Evolutionary conservation across 2,329 filamentous ascomycete species (phyloP).

Genomic region (Epichloe uncinata): DNA sequence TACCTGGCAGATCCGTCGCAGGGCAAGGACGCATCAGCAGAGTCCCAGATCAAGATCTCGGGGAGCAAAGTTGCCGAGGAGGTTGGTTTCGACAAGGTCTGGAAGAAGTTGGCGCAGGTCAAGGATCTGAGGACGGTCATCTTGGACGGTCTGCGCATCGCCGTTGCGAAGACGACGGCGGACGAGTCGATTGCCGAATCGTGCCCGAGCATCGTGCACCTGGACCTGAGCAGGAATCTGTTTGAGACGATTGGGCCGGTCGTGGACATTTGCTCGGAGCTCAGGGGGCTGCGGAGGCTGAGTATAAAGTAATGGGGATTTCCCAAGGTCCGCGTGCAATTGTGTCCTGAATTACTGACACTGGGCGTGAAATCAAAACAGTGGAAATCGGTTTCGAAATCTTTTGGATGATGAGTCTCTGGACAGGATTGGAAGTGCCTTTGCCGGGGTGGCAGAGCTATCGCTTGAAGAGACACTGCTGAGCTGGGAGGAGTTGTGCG

Average conservation of each 20-base stretch:
- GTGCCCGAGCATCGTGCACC: slow-evolving; percentile 58
- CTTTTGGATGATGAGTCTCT: slow-evolving; percentile 24
- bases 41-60: slow-evolving; percentile 49
- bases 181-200: slow-evolving; percentile 30
- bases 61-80: slow-evolving; percentile 74
- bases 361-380: slow-evolving; percentile 18
- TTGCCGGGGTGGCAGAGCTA: slow-evolving; percentile 43
- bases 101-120: slow-evolving; percentile 62
- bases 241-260: slow-evolving; percentile 57
- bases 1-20: slow-evolving; percentile 51
- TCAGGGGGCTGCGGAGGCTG: slow-evolving; percentile 52
- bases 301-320: slow-evolving; percentile 42
- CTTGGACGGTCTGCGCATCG: slow-evolving; percentile 62
- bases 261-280: slow-evolving; percentile 53
- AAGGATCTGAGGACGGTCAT: slow-evolving; percentile 69
- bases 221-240: slow-evolving; percentile 78
- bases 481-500: slow-evolving; percentile 49
- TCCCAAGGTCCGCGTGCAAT: too few species aligned
- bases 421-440: slow-evolving; percentile 22
- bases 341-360: neutral
- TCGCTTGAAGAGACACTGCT: slow-evolving; percentile 55
- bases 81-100: slow-evolving; percentile 89
- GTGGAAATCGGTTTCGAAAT: slow-evolving; percentile 57
- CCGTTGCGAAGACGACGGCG: slow-evolving; percentile 18
- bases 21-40: slow-evolving; percentile 22